Base-by-base conservation (phyloP, 768 basidiomycete genomes). In the Rhizopogon sp. region DNA sequence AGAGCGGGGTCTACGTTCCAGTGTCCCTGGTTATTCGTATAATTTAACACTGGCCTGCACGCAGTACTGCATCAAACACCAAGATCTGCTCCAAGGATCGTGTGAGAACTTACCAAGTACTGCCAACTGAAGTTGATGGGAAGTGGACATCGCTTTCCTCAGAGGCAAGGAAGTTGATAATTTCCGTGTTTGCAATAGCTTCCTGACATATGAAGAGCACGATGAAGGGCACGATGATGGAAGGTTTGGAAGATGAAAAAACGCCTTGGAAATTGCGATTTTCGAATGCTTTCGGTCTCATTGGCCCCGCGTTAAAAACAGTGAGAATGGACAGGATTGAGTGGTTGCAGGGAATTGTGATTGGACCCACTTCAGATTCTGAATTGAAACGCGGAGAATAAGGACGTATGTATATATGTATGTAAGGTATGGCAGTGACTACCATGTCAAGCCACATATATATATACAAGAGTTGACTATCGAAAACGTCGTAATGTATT, bases 101-200 rank as follows among this genome's bases (percentile, higher is more conserved):
- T 25, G 45, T 53, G 52, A 33, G 39, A 25, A 60, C 62, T 60
- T 59, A 65, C 62, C 66, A 60, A 13, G 35, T 13, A 63, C 71
- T 70, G 68, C 65, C 64, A 61, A 66, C 54, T 16, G 60, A 42
- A 11, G 54, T 55, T 22, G 45, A 54, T 31, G 60, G 55, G 35
- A 64, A 57, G 60, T 60, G 60, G 22, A 58, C 57, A 8, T 53
- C 14, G 43, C 33, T 45, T 56, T 14, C 61, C 41, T 66, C 66
- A 14, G 67, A 60, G 44, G 74, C 69, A 25, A 63, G 65, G 62
- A 87, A 83, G 65, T 82, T 83, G 65, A 83, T 67, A 60, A 87
- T 85, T 70, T 87, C 84, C 37, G 85, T 87, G 66, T 87, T 85
- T 20, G 78, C 83, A 50, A 69, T 60, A 33, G 58, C 70, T 39